Evolutionary conservation across 768 basidiomycete genomes (phyloP), one percentile per base, ranked within the genome.

Genomic region (Lactarius hengduanensis): DNA sequence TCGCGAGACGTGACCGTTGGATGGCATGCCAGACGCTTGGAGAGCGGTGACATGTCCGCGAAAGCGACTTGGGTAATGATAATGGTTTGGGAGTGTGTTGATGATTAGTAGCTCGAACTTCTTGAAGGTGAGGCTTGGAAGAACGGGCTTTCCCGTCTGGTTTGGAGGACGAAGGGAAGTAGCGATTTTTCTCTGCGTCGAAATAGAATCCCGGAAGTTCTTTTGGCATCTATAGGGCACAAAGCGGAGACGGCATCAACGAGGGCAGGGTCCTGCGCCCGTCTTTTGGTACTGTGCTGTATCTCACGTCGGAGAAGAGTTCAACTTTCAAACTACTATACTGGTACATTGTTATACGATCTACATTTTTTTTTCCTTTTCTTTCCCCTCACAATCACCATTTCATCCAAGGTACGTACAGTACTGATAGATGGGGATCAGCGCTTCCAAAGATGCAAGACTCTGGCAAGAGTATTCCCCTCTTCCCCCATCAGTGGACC

Each of bases 131-230:
- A 43, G 18, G 43, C 13, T 43, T 30, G 40, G 59, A 34, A 53
- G 34, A 34, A 34, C 26, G 28, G 15, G 56, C 36, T 54, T 63
- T 59, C 41, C 26, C 34, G 16, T 58, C 53, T 13, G 63, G 50
- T 57, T 43, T 62, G 11, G 71, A 73, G 7, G 73, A 68, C n/a
- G 63, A 53, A n/a, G 73, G 68, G 63, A 74, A 74, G 65, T 74
- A 73, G 18, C 72, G 68, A 16, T 72, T 69, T 43, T 68, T 71
- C 32, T 47, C 43, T 36, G 59, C 59, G 56, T 74, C 73, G 38
- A 65, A 74, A 63, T 74, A 74, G 61, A 74, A 72, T 2, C 73
- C 73, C n/a, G 73, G 73, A 20, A 74, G 55, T 34, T 74, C 65
- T 59, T 54, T 67, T n/a, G 67, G 65, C 70, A 71, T 71, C 22